These are phyloP conservation scores for Lunasporangiospora selenospora DNA, from an alignment of 192 early-diverging fungal species.

Conservation along the genomic window DNA sequence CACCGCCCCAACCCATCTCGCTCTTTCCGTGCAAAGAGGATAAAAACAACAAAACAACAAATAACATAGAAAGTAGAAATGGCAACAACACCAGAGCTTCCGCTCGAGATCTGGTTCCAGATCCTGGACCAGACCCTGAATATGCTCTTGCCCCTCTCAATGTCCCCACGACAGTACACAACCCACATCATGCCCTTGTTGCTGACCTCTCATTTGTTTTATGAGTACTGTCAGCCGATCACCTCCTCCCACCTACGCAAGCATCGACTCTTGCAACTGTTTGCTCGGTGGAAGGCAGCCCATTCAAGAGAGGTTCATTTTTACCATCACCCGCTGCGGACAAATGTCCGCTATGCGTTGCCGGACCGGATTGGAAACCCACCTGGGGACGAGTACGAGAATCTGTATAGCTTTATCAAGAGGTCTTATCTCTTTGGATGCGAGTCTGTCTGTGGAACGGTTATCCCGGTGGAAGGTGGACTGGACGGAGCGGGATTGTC, in stretches of 20 bases:
- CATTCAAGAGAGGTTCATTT: slow-evolving; percentile 47
- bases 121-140: slow-evolving; percentile 40
- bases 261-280: slow-evolving; percentile 31
- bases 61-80: neutral
- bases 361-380: slow-evolving; percentile 45
- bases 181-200: slow-evolving; percentile 34
- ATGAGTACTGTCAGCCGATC: slow-evolving; percentile 38
- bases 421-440: slow-evolving; percentile 46
- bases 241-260: slow-evolving; percentile 40
- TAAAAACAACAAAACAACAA: neutral
- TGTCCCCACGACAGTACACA: slow-evolving; percentile 30
- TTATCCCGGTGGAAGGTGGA: slow-evolving; percentile 43
- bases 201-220: slow-evolving; percentile 35
- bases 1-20: neutral
- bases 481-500: no score
- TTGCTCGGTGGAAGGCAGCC: slow-evolving; percentile 43
- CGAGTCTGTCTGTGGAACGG: slow-evolving; percentile 45
- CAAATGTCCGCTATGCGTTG: slow-evolving; percentile 39
- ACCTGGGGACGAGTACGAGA: slow-evolving; percentile 47
- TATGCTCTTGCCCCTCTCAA: slow-evolving; percentile 24
- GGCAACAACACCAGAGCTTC: slow-evolving; percentile 16
- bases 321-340: slow-evolving; percentile 36
- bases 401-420: slow-evolving; percentile 43
- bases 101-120: slow-evolving; percentile 42
- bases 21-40: neutral